These are phyloP conservation scores for Starmerella sirachaensis DNA, from an alignment of 805 yeast species.

Conservation along the genomic window DNA sequence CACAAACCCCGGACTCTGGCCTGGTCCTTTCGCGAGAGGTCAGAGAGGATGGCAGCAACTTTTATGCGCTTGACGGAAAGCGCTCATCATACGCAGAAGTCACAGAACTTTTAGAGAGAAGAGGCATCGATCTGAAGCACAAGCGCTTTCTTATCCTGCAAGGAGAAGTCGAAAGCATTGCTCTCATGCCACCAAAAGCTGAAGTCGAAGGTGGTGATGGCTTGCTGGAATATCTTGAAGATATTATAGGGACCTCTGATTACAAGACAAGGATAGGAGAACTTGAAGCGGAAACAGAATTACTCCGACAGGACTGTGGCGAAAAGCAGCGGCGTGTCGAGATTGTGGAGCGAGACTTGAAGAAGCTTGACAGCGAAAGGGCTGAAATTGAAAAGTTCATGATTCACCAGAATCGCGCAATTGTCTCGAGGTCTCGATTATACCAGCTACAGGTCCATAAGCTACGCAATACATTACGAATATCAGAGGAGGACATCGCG, in stretches of 20 bases:
- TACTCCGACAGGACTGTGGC: conserved; percentile 63
- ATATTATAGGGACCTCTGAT: conserved; percentile 85
- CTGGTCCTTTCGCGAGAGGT: conserved; percentile 75
- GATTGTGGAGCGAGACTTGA: conserved; percentile 66
- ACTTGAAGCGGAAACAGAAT: conserved; percentile 48
- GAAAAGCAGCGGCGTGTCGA: conserved; percentile 73
- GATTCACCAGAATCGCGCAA: conserved; percentile 48
- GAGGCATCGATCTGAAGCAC: conserved; percentile 90
- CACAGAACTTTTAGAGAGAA: conserved; percentile 53
- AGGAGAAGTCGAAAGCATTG: conserved; percentile 97
- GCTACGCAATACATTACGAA: background rate
- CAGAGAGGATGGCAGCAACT: conserved; percentile 37
- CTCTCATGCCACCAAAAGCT: conserved; percentile 97
- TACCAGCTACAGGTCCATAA: conserved; percentile 33
- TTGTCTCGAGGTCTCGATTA: conserved; percentile 41
- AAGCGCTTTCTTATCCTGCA: conserved; percentile 88
- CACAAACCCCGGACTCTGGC: conserved; percentile 41
- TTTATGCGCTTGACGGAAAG: conserved; percentile 59
- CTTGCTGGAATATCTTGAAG: conserved; percentile 82
- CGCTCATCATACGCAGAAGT: conserved; percentile 69
- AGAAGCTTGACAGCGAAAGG: conserved; percentile 47
- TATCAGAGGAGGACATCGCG: conserved; percentile 2
- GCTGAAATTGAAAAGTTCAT: conserved; percentile 58
- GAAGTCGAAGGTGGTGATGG: conserved; percentile 90
- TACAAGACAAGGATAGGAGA: conserved; percentile 70